Conservation (phyloP, 441 rosid species). For the Geranium incanum region DNA sequence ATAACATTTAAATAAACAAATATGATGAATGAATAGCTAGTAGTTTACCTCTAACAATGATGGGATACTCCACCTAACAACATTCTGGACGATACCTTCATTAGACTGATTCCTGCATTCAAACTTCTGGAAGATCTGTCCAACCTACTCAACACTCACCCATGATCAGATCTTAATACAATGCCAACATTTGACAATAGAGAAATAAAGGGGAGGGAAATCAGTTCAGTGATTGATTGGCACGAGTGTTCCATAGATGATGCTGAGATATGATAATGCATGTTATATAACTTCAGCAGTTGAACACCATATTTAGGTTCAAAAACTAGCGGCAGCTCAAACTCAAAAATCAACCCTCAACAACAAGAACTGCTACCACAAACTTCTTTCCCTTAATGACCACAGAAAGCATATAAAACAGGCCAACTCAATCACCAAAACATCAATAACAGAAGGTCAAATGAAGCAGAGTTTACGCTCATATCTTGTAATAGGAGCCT, state of each 20-base stretch:
- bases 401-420: background rate
- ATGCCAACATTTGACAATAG: background rate
- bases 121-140: slow-evolving; percentile 81
- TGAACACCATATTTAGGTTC: background rate
- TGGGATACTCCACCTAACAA: slow-evolving; percentile 82
- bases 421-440: background rate
- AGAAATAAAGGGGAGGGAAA: background rate
- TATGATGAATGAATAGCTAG: background rate
- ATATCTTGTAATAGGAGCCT: background rate
- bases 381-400: background rate
- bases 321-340: background rate
- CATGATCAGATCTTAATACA: slow-evolving; percentile 17
- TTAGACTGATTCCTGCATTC: slow-evolving; percentile 50
- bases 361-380: background rate
- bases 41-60: slow-evolving; percentile 59
- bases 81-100: slow-evolving; percentile 66
- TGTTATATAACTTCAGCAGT: background rate
- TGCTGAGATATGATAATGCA: background rate
- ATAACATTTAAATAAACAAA: slow-evolving; percentile 13
- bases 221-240: background rate
- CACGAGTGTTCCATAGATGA: background rate
- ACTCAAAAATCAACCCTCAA: background rate
- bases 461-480: background rate
- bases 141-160: slow-evolving; percentile 44
- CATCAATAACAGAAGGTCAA: background rate